A percentile compares a stretch with the other conserved stretches of the same genome.
phyloP scores from a whole-genome alignment of 495 filamentous ascomycete genomes.

The Xylaria venustula region DNA sequence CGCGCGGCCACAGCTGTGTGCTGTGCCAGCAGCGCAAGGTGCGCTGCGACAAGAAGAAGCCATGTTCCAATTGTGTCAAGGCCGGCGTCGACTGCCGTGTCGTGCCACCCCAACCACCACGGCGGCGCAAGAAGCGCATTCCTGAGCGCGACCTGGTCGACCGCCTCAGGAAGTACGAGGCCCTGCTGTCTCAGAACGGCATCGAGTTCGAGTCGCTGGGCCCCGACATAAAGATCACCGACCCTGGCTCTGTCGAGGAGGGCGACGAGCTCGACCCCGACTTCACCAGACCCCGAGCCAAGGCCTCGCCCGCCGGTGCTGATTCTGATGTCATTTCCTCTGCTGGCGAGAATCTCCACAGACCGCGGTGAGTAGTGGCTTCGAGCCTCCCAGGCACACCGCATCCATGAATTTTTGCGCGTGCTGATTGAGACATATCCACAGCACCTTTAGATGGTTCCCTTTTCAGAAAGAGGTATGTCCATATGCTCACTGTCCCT shows the following conservation, averaged over 20 bases:
- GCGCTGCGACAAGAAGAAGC: conserved; percentile 63
- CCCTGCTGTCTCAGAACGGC: conserved; percentile 50
- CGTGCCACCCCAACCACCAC: conserved; percentile 56
- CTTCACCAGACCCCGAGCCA: conserved; percentile 33
- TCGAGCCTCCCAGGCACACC: neutral
- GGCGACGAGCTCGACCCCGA: conserved; percentile 50
- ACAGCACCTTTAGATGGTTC: conserved; percentile 40
- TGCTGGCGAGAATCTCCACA: conserved; percentile 27
- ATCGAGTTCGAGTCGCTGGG: conserved; percentile 46
- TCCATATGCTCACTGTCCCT: neutral
- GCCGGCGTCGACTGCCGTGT: conserved; percentile 59
- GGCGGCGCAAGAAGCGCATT: conserved; percentile 58
- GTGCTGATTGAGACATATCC: conserved; percentile 1
- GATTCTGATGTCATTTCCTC: conserved; percentile 29
- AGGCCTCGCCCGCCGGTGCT: conserved; percentile 23
- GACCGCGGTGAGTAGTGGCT: conserved; percentile 18
- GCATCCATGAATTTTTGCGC: conserved; percentile 4
- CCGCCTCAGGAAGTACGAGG: conserved; percentile 55
- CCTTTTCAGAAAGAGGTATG: conserved; percentile 43
- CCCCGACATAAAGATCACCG: conserved; percentile 40
- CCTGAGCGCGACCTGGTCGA: conserved; percentile 51
- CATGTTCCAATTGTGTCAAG: conserved; percentile 65
- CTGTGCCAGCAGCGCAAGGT: conserved; percentile 68
- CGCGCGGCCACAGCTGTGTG: conserved; percentile 59
- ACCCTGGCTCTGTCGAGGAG: conserved; percentile 42